These are phyloP conservation scores for Pichia cactophila DNA, from an alignment of 1,139 yeast genomes.

Conservation along the genomic window DNA sequence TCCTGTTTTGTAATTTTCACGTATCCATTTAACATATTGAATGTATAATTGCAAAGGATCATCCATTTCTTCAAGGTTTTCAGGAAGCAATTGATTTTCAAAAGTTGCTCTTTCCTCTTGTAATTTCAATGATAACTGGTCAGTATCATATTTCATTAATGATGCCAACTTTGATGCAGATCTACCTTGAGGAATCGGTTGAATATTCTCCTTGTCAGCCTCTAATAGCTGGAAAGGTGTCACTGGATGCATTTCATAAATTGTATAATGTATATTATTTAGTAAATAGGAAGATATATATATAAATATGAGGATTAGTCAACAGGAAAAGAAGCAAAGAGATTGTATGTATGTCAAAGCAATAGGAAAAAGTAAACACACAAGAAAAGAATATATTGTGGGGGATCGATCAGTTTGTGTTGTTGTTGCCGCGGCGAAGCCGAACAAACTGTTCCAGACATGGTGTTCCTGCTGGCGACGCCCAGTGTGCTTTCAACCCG, in stretches of 20 bases:
- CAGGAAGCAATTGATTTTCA: constrained; percentile 24
- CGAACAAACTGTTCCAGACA: constrained; percentile 3
- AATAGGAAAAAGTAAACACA: not conserved
- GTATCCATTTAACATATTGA: constrained; percentile 69
- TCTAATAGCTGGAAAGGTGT: constrained; percentile 51
- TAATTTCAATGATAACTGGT: constrained; percentile 29
- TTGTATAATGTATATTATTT: not conserved
- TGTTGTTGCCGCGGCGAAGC: not conserved
- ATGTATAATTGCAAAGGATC: constrained; percentile 75
- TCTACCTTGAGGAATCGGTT: constrained; percentile 62
- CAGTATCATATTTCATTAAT: constrained; percentile 31
- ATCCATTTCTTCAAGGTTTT: constrained; percentile 49
- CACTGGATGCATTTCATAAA: constrained; percentile 1
- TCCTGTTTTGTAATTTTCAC: constrained; percentile 61
- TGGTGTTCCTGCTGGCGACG: not conserved
- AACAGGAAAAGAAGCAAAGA: not conserved
- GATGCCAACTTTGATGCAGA: constrained; percentile 54
- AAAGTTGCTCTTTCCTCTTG: constrained; percentile 31
- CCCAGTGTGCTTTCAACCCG: constrained; percentile 6
- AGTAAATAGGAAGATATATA: not conserved
- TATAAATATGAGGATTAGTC: not conserved
- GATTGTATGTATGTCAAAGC: not conserved
- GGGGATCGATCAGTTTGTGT: too few relatives aligned
- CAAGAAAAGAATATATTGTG: too few relatives aligned
- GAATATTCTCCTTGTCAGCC: constrained; percentile 72